Base-by-base conservation (phyloP, 73 alveolate genomes). In the Tetrahymena borealis region DNA sequence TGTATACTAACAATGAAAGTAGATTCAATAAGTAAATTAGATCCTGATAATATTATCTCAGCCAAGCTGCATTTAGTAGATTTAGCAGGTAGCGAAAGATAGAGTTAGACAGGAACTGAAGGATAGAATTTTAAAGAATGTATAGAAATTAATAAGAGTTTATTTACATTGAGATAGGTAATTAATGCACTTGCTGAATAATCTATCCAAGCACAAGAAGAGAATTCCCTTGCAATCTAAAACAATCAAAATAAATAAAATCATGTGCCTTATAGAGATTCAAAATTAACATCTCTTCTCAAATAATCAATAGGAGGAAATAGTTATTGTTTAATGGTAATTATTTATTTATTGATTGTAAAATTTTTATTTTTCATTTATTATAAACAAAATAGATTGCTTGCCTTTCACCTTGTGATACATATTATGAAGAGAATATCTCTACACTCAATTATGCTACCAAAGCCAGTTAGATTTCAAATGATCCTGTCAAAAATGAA, bases 231-330 rank as follows among this genome's bases (percentile, higher is more conserved):
- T 7, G 32, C 20, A 24, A 60, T 24, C 31, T 39, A 39, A 39
- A 60, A 60, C 10, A 60, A 60, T 60, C 3, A 92, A 79, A 93
- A 95, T 39, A 96, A 95, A 91, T 85, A 38, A 43, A 93, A 97
- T 20, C 95, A 90, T 91, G 97, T 98, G 16, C 99, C 99, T 13
- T 98, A 98, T 95, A 94, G 99, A 91, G 99, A 98, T 91, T 98
- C 99, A 11, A 98, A 98, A 94, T 96, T 98, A 60, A 98, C 99
- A 8, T 91, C 99, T 90, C 93, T 98, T 32, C 94, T 98, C 78
- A 98, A 98, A 92, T 97, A 98, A 92, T 95, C 99, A n/a, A 92
- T 98, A 28, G 99, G 99, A 60, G 99, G 99, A 33, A 98, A 98
- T 94, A 96, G 98, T 20, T 95, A 94, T 79, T 97, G 99, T 91